A percentile compares a stretch with the other conserved stretches of the same genome.
Conservation (phyloP, 371 early-diverging fungal species). For the Zychaea mexicana region DNA sequence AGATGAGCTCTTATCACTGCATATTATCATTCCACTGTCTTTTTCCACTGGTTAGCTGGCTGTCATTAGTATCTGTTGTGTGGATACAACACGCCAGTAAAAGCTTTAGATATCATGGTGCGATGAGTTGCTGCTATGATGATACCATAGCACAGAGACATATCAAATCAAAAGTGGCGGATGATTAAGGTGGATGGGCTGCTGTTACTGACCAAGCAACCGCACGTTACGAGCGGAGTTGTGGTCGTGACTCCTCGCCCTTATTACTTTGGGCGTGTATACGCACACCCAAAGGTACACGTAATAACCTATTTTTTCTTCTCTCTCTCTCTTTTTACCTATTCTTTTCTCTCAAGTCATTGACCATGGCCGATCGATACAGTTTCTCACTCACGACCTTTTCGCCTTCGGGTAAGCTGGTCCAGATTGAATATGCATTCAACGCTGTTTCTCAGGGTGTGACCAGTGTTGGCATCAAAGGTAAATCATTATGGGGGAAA, state of each 20-base stretch:
- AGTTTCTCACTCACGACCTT: slow-evolving; percentile 99
- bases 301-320: neutral
- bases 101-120: no score
- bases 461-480: slow-evolving; percentile 98
- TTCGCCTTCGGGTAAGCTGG: slow-evolving; percentile 99
- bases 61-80: no score
- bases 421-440: slow-evolving; percentile 99
- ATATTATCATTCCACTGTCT: no score
- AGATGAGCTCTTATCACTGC: no score
- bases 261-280: neutral
- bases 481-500: slow-evolving; percentile 45
- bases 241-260: neutral
- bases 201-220: no score
- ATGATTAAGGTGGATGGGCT: no score
- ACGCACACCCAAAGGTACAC: neutral
- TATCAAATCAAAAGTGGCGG: no score
- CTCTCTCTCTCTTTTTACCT: neutral
- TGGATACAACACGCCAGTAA: no score
- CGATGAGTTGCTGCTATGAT: no score
- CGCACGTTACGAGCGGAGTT: neutral
- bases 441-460: slow-evolving; percentile 95
- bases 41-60: no score
- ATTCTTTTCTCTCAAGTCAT: neutral
- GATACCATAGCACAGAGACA: no score
- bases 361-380: slow-evolving; percentile 67